phyloP scores from a whole-genome alignment of 768 basidiomycete species.

The Phaffia tasmanica region DNA sequence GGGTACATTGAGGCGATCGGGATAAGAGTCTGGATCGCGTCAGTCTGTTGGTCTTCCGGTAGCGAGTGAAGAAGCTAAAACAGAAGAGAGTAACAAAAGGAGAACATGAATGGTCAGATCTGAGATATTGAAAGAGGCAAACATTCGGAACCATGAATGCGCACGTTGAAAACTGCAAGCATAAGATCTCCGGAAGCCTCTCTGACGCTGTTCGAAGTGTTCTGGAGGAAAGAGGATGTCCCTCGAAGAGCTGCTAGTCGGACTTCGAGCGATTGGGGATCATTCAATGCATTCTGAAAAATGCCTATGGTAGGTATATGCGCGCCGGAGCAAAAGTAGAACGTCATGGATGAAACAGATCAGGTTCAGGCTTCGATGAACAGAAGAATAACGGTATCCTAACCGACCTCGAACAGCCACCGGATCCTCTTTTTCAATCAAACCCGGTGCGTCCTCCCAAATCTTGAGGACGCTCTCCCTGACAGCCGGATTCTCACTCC shows the following conservation, averaged over 20 bases:
- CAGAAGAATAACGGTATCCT: background rate
- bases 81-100: background rate
- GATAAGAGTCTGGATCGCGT: constrained; percentile 45
- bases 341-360: background rate
- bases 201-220: background rate
- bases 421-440: constrained; percentile 19
- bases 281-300: constrained; percentile 10
- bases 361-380: background rate
- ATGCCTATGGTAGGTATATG: background rate
- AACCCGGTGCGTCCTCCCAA: constrained; percentile 17
- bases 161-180: constrained; percentile 4
- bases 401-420: constrained; percentile 9
- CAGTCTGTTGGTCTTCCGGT: constrained; percentile 1
- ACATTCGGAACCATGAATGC: background rate
- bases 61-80: constrained; percentile 10
- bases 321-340: background rate
- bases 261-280: constrained; percentile 20
- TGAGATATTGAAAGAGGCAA: background rate
- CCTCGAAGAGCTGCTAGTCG: constrained; percentile 19
- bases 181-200: constrained; percentile 15
- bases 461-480: constrained; percentile 19
- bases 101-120: background rate
- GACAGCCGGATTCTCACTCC: constrained; percentile 1
- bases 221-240: constrained; percentile 6
- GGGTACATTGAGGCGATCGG: constrained; percentile 60